These are phyloP conservation scores for Exophiala sideris DNA, from an alignment of 2,329 filamentous ascomycete genomes.

Conservation along the genomic window DNA sequence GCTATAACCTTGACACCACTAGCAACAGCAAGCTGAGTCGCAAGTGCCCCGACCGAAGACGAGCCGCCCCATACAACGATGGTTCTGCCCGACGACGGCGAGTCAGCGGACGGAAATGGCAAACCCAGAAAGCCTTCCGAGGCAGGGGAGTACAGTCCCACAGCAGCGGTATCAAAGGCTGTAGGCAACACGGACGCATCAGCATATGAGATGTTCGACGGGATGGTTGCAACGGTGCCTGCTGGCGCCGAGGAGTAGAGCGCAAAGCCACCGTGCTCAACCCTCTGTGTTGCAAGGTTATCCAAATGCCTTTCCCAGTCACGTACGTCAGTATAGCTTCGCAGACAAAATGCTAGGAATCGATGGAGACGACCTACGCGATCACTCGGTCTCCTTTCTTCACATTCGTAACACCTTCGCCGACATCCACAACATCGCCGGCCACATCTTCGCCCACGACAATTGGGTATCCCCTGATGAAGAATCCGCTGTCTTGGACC, in stretches of 20 bases:
- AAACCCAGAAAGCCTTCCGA: conserved; percentile 23
- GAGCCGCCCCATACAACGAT: conserved; percentile 37
- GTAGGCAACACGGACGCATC: conserved; percentile 33
- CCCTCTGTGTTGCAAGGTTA: conserved; percentile 2
- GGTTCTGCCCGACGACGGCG: conserved; percentile 18
- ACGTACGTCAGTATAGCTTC: conserved; percentile 19
- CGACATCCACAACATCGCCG: conserved; percentile 16
- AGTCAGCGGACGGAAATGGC: conserved; percentile 11
- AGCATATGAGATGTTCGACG: conserved; percentile 30
- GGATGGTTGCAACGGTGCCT: conserved; percentile 28
- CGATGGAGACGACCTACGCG: conserved; percentile 12
- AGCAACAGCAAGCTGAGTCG: conserved; percentile 30
- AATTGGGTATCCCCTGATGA: conserved; percentile 24
- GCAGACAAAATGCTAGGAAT: background rate
- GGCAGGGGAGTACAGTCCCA: conserved; percentile 26
- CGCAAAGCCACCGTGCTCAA: conserved; percentile 33
- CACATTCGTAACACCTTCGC: conserved; percentile 10
- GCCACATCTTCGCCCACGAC: conserved; percentile 21
- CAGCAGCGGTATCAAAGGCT: conserved; percentile 31
- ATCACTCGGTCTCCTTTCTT: conserved; percentile 31
- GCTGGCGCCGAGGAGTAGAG: conserved; percentile 27
- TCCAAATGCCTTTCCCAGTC: conserved; percentile 5
- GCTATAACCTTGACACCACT: conserved; percentile 35
- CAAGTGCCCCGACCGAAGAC: conserved; percentile 31
- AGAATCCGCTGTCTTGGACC: conserved; percentile 29